Conservation (phyloP, 23 red algal genomes). For the Pyropia yezoensis region DNA sequence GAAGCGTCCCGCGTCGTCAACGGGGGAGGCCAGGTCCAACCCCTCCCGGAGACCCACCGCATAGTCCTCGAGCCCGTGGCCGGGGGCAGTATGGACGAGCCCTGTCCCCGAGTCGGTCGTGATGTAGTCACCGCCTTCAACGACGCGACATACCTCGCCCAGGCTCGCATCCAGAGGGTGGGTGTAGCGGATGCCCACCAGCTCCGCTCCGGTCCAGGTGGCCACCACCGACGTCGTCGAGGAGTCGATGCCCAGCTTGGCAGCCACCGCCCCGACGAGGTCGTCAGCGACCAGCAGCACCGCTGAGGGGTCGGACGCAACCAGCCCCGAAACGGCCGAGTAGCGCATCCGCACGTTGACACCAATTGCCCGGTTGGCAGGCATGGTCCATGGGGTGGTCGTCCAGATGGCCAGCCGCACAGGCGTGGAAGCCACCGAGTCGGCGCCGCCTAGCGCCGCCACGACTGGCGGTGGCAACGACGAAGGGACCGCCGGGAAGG, state of each 20-base stretch:
- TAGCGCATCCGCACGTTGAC: slow-evolving; percentile 63
- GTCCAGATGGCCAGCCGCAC: slow-evolving; percentile 79
- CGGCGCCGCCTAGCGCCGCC: neutral
- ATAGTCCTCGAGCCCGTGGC: slow-evolving; percentile 96
- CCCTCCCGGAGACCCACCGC: slow-evolving; percentile 75
- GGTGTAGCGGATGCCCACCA: slow-evolving; percentile 61
- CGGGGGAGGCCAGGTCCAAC: slow-evolving; percentile 72
- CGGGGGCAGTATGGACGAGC: slow-evolving; percentile 95
- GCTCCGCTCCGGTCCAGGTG: slow-evolving; percentile 32
- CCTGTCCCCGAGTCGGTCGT: slow-evolving; percentile 93
- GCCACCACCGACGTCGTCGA: slow-evolving; percentile 1
- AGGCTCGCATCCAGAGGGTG: slow-evolving; percentile 51
- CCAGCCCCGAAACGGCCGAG: slow-evolving; percentile 20
- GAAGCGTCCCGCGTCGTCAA: slow-evolving; percentile 83
- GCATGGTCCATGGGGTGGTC: slow-evolving; percentile 96
- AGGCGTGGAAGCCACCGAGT: no score
- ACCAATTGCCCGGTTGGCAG: slow-evolving; percentile 88
- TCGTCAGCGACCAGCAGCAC: slow-evolving; percentile 62
- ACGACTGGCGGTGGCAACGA: slow-evolving; percentile 3
- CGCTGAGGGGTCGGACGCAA: slow-evolving; percentile 17
- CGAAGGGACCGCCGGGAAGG: slow-evolving; percentile 20
- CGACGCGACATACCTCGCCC: slow-evolving; percentile 26
- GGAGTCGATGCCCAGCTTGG: slow-evolving; percentile 12
- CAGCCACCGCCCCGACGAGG: slow-evolving; percentile 26
- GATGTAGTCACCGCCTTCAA: slow-evolving; percentile 90